phyloP scores from a whole-genome alignment of 148 eudicot species.

The Fallopia convolvulus region DNA sequence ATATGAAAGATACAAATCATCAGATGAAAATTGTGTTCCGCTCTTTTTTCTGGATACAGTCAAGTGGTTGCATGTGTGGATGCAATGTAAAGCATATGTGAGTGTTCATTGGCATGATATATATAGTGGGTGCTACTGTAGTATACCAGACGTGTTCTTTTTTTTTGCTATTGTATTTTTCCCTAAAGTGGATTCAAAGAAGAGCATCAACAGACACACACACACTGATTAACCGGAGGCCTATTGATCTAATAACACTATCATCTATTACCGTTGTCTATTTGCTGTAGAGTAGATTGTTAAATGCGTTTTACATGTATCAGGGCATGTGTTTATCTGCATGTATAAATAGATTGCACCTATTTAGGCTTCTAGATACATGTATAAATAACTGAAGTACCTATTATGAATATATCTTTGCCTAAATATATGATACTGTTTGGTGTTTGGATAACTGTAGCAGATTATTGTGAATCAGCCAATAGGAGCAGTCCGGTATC shows the following conservation, averaged over 20 bases:
- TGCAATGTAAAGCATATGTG: background rate
- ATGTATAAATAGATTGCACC: background rate
- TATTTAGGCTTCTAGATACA: too few relatives aligned
- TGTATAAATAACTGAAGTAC: too few relatives aligned
- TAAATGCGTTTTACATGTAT: background rate
- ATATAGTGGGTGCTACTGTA: background rate
- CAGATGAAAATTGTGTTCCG: background rate
- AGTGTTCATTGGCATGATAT: background rate
- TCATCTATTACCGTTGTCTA: background rate
- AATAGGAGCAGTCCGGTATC: constrained; percentile 69
- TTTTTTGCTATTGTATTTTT: too few relatives aligned
- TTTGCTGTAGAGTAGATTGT: background rate
- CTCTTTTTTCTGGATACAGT: background rate
- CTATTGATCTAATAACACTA: background rate
- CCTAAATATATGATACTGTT: background rate
- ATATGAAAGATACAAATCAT: background rate
- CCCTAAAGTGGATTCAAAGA: background rate
- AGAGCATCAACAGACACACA: background rate
- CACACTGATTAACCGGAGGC: background rate
- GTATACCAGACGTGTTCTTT: background rate
- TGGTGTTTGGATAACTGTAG: background rate
- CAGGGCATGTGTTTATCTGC: background rate
- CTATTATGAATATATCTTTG: background rate
- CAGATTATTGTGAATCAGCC: constrained; percentile 75
- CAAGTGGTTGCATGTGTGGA: background rate